Percentiles rank a stretch among this genome's conserved stretches.
These are phyloP conservation scores for Geotrichum ghanense DNA, from an alignment of 805 yeast genomes.

Conservation along the genomic window DNA sequence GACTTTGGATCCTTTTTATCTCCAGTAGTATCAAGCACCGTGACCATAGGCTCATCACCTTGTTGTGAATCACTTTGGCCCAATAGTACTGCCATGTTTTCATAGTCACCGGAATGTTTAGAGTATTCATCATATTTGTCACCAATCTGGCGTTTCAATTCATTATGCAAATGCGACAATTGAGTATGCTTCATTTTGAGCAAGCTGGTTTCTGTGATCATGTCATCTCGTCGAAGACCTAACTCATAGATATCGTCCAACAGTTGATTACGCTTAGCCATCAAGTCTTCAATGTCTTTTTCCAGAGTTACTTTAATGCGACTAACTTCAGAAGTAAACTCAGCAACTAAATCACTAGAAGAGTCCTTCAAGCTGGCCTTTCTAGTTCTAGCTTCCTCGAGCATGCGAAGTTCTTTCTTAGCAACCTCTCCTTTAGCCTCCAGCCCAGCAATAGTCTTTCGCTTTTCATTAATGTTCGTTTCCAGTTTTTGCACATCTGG, in stretches of 20 bases:
- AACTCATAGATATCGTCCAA: slow-evolving; percentile 22
- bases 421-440: slow-evolving; percentile 23
- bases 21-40: slow-evolving; percentile 17
- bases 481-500: not conserved
- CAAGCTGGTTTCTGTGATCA: slow-evolving; percentile 24
- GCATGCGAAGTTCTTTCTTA: slow-evolving; percentile 31
- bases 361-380: slow-evolving; percentile 24
- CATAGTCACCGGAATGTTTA: slow-evolving; percentile 68
- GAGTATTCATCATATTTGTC: slow-evolving; percentile 30
- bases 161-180: slow-evolving; percentile 28
- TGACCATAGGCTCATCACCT: slow-evolving; percentile 19
- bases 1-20: slow-evolving; percentile 13
- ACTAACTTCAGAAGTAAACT: slow-evolving; percentile 35
- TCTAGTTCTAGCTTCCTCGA: slow-evolving; percentile 27
- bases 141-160: slow-evolving; percentile 24
- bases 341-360: slow-evolving; percentile 31
- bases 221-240: slow-evolving; percentile 15
- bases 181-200: slow-evolving; percentile 26
- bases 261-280: slow-evolving; percentile 20
- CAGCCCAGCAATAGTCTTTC: slow-evolving; percentile 27
- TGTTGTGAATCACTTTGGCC: not conserved
- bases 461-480: slow-evolving; percentile 15
- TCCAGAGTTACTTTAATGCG: slow-evolving; percentile 36
- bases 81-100: slow-evolving; percentile 34
- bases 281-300: slow-evolving; percentile 32